A percentile compares a stretch with the other conserved stretches of the same genome.
These are phyloP conservation scores for Suhomyces sp. DNA, from an alignment of 805 yeast species.

Conservation along the genomic window DNA sequence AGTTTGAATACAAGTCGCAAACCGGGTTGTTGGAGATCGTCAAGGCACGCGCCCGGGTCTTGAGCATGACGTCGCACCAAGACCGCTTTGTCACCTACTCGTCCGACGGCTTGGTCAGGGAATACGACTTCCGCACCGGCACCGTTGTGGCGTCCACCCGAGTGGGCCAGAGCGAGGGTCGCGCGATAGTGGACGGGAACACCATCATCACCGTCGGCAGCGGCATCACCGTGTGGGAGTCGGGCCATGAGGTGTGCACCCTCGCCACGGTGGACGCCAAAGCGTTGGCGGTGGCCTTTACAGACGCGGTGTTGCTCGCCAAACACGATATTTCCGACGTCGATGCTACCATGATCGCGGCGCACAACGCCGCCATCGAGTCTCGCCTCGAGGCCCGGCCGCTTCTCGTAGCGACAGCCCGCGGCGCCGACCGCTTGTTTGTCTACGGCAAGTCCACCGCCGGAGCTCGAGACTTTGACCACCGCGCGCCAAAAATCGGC, in stretches of 20 bases:
- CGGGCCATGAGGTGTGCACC: background rate
- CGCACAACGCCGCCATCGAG: constrained; percentile 16
- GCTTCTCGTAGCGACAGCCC: constrained; percentile 12
- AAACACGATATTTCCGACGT: constrained; percentile 9
- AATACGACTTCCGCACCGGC: constrained; percentile 34
- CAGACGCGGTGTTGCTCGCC: constrained; percentile 10
- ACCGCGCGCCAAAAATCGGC: background rate
- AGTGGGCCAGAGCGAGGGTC: background rate
- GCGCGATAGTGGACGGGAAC: constrained; percentile 8
- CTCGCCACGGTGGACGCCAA: constrained; percentile 8
- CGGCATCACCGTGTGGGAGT: background rate
- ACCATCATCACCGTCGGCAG: constrained; percentile 10
- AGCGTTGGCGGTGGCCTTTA: constrained; percentile 4
- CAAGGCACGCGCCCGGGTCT: constrained; percentile 26
- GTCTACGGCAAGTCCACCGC: constrained; percentile 6
- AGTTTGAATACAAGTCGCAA: constrained; percentile 34
- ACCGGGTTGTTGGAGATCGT: constrained; percentile 36
- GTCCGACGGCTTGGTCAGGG: constrained; percentile 26
- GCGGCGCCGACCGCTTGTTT: constrained; percentile 10
- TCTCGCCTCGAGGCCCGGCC: constrained; percentile 12
- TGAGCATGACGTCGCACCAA: constrained; percentile 12
- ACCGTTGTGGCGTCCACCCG: constrained; percentile 2
- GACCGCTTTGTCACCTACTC: constrained; percentile 27
- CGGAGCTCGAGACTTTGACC: constrained; percentile 7
- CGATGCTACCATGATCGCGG: constrained; percentile 13